phyloP scores from a whole-genome alignment of 2,329 filamentous ascomycete species.

The Fusarium nurragi region DNA sequence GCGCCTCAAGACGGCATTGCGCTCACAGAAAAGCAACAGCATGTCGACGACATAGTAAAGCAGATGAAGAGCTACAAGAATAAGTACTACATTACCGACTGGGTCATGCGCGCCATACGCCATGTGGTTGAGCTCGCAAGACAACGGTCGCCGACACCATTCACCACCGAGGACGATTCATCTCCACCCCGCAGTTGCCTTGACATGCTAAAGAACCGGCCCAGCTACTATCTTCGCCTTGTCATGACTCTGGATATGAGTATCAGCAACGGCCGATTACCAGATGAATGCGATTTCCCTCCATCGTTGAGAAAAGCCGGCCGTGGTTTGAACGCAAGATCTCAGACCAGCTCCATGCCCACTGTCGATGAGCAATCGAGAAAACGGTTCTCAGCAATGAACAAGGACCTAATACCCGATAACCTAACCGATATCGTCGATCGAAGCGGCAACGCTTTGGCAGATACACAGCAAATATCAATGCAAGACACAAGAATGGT shows the following conservation, averaged over 20 bases:
- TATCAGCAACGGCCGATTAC: slow-evolving; percentile 39
- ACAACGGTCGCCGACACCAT: slow-evolving; percentile 3
- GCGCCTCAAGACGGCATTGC: background rate
- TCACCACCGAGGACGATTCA: background rate
- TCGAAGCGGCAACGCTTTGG: rapidly evolving
- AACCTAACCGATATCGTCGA: background rate
- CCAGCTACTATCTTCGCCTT: slow-evolving; percentile 32
- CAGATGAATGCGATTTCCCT: slow-evolving; percentile 40
- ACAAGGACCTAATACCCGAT: background rate
- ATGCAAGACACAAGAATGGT: background rate
- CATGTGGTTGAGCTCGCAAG: slow-evolving; percentile 35
- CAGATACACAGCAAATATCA: background rate
- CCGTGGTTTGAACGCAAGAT: background rate
- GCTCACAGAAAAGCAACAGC: slow-evolving; percentile 29
- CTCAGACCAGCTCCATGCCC: background rate
- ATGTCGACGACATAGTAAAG: slow-evolving; percentile 33
- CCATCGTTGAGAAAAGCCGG: slow-evolving; percentile 20
- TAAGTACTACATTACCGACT: slow-evolving; percentile 40
- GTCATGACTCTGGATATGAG: slow-evolving; percentile 41
- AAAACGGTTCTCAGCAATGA: slow-evolving; percentile 7
- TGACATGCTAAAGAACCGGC: slow-evolving; percentile 33
- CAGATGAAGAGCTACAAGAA: slow-evolving; percentile 39
- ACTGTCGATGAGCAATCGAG: background rate
- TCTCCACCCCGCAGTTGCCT: slow-evolving; percentile 17
- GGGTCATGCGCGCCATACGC: slow-evolving; percentile 35